A percentile compares a stretch with the other conserved stretches of the same genome.
Evolutionary conservation across 352 stramenopile genomes (phyloP).

Genomic region (Globisporangium apiculatum): DNA sequence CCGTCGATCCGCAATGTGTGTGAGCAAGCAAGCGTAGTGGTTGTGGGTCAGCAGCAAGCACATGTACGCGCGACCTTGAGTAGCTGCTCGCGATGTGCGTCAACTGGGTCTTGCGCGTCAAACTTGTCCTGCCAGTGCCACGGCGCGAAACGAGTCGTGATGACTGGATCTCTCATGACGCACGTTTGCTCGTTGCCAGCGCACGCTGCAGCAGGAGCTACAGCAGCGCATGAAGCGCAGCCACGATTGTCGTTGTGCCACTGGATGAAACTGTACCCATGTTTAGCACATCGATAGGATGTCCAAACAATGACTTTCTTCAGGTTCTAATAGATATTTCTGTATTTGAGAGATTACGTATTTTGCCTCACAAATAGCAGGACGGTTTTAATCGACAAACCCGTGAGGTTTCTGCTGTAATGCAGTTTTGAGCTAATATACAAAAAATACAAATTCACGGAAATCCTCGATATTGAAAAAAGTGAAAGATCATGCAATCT

Average conservation of each 20-base stretch:
- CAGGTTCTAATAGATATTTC: background rate
- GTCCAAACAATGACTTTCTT: background rate
- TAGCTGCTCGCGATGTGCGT: constrained; percentile 34
- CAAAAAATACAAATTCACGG: no score
- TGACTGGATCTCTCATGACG: constrained; percentile 1
- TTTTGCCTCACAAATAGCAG: no score
- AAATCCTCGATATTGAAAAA: no score
- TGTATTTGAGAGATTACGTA: background rate
- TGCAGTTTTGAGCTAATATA: no score
- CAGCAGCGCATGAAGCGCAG: no score
- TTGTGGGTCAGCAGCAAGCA: background rate
- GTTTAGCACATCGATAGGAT: background rate
- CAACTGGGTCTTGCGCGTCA: constrained; percentile 24
- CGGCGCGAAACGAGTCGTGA: constrained; percentile 3
- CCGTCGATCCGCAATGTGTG: background rate
- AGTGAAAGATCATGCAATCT: no score
- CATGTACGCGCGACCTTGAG: constrained; percentile 21
- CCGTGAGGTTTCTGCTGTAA: no score
- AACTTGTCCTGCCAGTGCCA: constrained; percentile 75
- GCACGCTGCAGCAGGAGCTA: no score
- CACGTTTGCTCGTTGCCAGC: background rate
- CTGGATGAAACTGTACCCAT: background rate
- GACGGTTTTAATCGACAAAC: no score
- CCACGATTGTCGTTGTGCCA: background rate
- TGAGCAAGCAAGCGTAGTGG: background rate